Conservation (phyloP, 1,139 yeast species). For the Hansenula anomala region DNA sequence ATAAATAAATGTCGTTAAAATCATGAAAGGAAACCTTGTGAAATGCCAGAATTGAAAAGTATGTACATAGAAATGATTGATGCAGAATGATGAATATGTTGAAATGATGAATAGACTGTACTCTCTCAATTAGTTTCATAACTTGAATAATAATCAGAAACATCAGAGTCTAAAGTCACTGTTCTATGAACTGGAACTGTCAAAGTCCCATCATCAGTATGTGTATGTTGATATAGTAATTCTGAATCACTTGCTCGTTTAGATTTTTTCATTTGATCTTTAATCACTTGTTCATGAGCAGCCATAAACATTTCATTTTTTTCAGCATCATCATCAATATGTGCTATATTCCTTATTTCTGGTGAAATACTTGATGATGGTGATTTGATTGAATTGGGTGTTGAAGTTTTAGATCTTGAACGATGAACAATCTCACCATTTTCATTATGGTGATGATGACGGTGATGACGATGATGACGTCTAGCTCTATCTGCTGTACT, state of each 20-base stretch:
- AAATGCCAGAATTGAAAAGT: no score
- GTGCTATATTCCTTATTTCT: not conserved
- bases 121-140: not conserved
- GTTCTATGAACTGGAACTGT: slow-evolving; percentile 7
- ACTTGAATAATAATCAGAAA: slow-evolving; percentile 1
- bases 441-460: not conserved
- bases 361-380: not conserved
- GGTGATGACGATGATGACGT: not conserved
- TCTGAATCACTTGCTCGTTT: slow-evolving; percentile 3
- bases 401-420: not conserved
- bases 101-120: no score
- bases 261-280: not conserved
- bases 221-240: not conserved
- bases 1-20: no score
- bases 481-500: not conserved
- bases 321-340: not conserved
- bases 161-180: slow-evolving; percentile 3
- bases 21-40: no score
- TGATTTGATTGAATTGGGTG: not conserved
- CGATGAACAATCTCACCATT: not conserved
- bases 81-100: no score
- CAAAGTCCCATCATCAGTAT: slow-evolving; percentile 6
- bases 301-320: not conserved
- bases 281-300: not conserved
- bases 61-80: no score